Evolutionary conservation across 768 basidiomycete genomes (phyloP), one percentile per base, ranked within the genome.

Genomic region (Tricholomella constricta): DNA sequence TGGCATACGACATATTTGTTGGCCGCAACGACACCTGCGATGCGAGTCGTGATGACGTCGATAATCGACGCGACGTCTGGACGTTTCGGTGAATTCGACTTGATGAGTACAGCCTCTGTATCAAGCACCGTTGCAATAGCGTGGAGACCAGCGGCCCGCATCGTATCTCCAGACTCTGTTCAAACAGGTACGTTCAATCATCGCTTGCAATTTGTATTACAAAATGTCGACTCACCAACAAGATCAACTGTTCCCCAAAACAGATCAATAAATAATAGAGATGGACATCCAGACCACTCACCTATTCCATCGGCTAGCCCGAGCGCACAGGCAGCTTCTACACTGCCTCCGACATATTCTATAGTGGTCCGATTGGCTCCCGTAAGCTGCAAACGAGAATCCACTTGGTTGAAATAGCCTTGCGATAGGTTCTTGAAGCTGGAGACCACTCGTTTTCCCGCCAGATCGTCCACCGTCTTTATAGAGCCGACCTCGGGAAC

Each of bases 241-340:
- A 99, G 87, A 71, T 99, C 96, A 44, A 99, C 94, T 94, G 62
- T 35, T 35, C 51, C 49, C 25, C 47, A 35, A 15, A 45, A 40
- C 19, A 59, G 43, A 54, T 40, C 51, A 44, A 41, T 50, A 29
- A 36, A 22, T 17, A 35, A 42, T n/a, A 19, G 42, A 5, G 22
- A 48, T n/a, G n/a, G 52, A 58, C 45, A 29, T 23, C 4, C 19
- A 20, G 37, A 0, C 8, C 6, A 72, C 86, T 62, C 61, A 94
- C 93, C 92, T 51, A 99, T 98, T 7, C 94, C 97, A 70, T 99
- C 97, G 5, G 97, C 96, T 56, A 98, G 78, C 1, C 97, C 97
- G 11, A 99, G 77, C 1, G 97, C 84, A 74, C 97, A 99, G 32
- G 97, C 97, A 7, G 96, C 97, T 71, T 99, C 97, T 0, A 99